These are phyloP conservation scores for Elsinoe ampelina DNA, from an alignment of 2,329 filamentous ascomycete species.

Conservation along the genomic window DNA sequence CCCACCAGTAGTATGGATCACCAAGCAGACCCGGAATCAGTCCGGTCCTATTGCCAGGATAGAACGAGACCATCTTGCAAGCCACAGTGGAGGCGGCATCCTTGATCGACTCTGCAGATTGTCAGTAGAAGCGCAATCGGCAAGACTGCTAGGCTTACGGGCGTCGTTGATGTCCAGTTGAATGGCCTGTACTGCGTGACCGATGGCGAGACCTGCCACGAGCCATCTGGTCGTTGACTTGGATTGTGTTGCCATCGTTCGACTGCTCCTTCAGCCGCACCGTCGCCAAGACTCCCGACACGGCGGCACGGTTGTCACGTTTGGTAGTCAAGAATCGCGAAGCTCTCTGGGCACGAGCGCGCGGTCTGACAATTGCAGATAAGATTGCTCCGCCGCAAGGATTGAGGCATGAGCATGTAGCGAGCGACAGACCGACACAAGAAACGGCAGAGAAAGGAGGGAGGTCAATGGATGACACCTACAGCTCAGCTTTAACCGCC, in stretches of 20 bases:
- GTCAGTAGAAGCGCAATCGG: neutral
- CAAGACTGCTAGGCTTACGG: neutral
- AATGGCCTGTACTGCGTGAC: neutral
- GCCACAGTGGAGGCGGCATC: constrained; percentile 25
- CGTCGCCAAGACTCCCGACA: neutral
- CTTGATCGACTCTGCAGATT: constrained; percentile 25
- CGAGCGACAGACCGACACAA: neutral
- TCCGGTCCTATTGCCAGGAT: constrained; percentile 26
- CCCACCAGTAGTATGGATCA: constrained; percentile 65
- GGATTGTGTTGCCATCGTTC: neutral
- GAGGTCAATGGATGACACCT: neutral
- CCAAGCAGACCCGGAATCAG: constrained; percentile 6
- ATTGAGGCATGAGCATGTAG: neutral
- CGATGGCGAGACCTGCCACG: neutral
- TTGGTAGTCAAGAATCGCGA: neutral
- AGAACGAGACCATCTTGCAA: constrained; percentile 27
- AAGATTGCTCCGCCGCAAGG: neutral
- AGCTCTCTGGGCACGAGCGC: neutral
- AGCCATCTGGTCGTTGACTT: neutral
- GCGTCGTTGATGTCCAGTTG: neutral
- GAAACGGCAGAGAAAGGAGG: neutral
- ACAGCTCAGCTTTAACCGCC: neutral
- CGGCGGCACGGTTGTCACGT: neutral
- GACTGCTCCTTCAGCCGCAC: neutral
- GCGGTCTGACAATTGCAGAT: neutral